Conservation (phyloP, 495 filamentous ascomycete species). For the Thermothielavioides terrestris region DNA sequence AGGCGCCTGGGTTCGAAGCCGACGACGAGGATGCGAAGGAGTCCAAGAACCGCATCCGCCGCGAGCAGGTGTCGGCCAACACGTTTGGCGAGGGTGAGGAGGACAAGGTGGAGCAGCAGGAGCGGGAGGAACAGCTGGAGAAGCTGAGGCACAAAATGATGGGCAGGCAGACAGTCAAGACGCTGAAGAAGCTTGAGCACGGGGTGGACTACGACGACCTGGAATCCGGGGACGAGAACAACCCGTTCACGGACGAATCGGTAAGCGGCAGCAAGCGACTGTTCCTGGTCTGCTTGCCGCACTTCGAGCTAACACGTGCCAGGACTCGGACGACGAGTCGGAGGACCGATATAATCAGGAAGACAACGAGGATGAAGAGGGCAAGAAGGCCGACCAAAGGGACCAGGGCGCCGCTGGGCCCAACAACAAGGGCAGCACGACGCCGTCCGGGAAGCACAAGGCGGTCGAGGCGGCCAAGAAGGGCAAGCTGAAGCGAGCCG, state of each 20-base stretch:
- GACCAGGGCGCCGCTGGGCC: conserved; percentile 56
- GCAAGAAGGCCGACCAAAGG: conserved; percentile 60
- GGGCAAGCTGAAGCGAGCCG: conserved; percentile 68
- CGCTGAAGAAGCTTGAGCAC: conserved; percentile 73
- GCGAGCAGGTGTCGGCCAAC: conserved; percentile 80
- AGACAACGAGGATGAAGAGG: conserved; percentile 62
- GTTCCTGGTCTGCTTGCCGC: not conserved
- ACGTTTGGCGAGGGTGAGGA: conserved; percentile 79
- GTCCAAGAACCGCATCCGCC: conserved; percentile 74
- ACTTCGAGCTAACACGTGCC: not conserved
- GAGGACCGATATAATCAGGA: conserved; percentile 27
- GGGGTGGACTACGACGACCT: conserved; percentile 77
- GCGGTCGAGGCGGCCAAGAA: conserved; percentile 50
- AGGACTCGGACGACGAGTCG: conserved; percentile 25
- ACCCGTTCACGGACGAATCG: conserved; percentile 53
- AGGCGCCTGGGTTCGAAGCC: conserved; percentile 67
- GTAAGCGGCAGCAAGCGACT: conserved; percentile 24
- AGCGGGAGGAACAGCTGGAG: conserved; percentile 58
- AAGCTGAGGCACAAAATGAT: conserved; percentile 56
- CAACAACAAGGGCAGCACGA: conserved; percentile 63
- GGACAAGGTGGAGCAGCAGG: conserved; percentile 74
- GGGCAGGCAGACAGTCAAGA: conserved; percentile 69
- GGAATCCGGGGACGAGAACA: conserved; percentile 46
- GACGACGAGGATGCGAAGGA: conserved; percentile 84
- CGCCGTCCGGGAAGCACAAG: conserved; percentile 58